Evolutionary conservation across 1,139 yeast species (phyloP), one percentile per base, ranked within the genome.

Genomic region (Candida anutae): DNA sequence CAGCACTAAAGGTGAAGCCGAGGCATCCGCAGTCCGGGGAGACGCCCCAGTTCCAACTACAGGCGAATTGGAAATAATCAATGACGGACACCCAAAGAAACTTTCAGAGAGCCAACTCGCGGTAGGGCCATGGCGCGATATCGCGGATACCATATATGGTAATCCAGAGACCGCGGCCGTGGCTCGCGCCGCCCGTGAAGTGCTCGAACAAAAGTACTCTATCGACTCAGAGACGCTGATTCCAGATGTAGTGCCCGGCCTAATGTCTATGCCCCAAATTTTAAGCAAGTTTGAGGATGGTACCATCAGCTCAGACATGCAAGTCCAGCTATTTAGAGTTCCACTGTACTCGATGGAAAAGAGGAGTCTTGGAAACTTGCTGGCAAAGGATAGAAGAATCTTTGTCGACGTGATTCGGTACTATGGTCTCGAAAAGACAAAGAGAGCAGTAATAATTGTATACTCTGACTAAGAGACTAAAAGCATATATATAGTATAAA

Each of bases 171-270:
- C 58, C 1, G 44, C 47, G 21, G 31, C 33, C 5, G 33, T 34
- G 1, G 59, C 68, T 1, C 43, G 49, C 25, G 38, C 34, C 5
- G 46, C 55, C 4, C 38, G 45, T 4, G 33, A 40, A 5, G 31
- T 39, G 3, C 35, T 69, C 6, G 28, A 31, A 3, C 31, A 41
- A 13, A 24, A 28, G 6, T 28, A 38, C 9, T 50, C 48, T 1
- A 37, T 56, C 23, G 24, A 30, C 13, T 21, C 28, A 11, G 24
- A 28, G 20, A 8, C n/a, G 3, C 15, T 12, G 8, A 27, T 70
- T 3, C 78, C 78, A 0, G 41, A 43, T 14, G 67, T 72, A 2
- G 45, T 68, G 1, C 78, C 79, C 0, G 79, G 80, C 0, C 36
- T 70, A 2, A 45, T 65, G 12, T 77, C 82, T 1, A 31, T 74